phyloP scores from a whole-genome alignment of 768 basidiomycete genomes.

The Leccinum subtestaceum region DNA sequence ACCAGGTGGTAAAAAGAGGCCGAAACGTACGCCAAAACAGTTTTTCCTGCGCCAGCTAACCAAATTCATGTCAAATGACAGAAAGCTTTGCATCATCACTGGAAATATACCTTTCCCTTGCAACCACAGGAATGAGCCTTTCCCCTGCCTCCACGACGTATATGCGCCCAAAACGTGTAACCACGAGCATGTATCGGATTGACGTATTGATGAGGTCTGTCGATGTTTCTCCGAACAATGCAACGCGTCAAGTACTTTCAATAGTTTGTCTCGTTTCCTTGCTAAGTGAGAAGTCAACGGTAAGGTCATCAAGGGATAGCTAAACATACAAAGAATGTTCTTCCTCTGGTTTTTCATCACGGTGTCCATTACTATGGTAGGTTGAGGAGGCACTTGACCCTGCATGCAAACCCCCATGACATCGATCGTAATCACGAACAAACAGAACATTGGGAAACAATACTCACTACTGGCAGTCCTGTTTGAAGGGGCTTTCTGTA shows the following conservation, averaged over 20 bases:
- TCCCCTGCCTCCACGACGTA: slow-evolving; percentile 5
- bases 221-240: slow-evolving; percentile 2
- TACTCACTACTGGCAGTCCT: not conserved
- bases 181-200: slow-evolving; percentile 16
- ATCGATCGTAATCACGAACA: not conserved
- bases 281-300: not conserved
- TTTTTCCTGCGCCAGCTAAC: not conserved
- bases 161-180: not conserved
- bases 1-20: no score
- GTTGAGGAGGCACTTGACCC: not conserved
- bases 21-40: not conserved
- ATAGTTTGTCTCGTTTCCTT: not conserved
- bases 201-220: not conserved
- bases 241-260: not conserved
- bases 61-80: not conserved
- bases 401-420: not conserved
- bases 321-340: slow-evolving; percentile 4
- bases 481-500: no score
- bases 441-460: no score
- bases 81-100: not conserved
- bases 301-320: not conserved
- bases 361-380: not conserved
- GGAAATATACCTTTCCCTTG: slow-evolving; percentile 18
- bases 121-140: slow-evolving; percentile 12
- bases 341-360: not conserved